A percentile compares a stretch with the other conserved stretches of the same genome.
Conservation (phyloP, 176 grass and related monocot genomes). For the Eremochloa ophiuroides region DNA sequence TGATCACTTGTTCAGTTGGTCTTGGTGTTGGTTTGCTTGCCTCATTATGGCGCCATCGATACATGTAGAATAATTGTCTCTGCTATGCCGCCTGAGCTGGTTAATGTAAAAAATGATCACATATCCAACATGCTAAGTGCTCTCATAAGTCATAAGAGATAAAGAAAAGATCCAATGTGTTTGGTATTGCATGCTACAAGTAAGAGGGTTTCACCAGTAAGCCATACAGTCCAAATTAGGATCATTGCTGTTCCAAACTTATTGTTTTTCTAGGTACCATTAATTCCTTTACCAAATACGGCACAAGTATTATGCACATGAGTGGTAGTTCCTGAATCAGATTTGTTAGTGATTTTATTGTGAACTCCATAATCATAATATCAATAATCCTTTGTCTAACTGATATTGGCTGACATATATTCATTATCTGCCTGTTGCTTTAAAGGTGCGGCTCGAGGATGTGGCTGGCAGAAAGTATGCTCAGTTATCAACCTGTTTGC, state of each 20-base stretch:
- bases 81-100: background rate
- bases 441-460: slow-evolving; percentile 82
- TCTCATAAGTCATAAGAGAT: background rate
- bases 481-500: slow-evolving; percentile 78
- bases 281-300: background rate
- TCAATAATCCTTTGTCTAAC: background rate
- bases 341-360: background rate
- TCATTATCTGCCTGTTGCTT: slow-evolving; percentile 1
- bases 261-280: background rate
- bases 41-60: background rate
- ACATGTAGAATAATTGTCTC: background rate
- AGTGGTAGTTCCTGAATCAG: background rate
- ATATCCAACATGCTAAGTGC: no score
- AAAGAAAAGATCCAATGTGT: background rate
- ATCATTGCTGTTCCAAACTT: background rate
- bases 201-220: background rate
- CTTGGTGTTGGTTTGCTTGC: background rate
- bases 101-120: background rate
- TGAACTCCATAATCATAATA: background rate
- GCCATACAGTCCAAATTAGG: background rate
- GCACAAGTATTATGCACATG: background rate
- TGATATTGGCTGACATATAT: background rate
- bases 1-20: background rate
- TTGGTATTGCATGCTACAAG: background rate
- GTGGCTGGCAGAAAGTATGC: slow-evolving; percentile 84